A percentile compares a stretch with the other conserved stretches of the same genome.
Conservation (phyloP, 2,329 filamentous ascomycete genomes). For the Monilinia laxa region DNA sequence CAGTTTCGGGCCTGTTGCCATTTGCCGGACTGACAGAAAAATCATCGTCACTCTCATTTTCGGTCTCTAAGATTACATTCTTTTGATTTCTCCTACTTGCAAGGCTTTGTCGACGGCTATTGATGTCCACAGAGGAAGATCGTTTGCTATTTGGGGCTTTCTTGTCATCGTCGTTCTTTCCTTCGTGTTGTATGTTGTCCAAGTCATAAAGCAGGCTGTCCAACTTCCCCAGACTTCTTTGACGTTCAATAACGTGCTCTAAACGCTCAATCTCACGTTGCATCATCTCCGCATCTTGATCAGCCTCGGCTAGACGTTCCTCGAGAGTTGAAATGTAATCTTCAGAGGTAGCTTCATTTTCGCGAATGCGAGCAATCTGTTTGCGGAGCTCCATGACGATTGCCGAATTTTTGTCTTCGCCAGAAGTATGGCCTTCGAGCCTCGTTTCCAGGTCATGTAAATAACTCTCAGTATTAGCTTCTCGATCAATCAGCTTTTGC, state of each 20-base stretch:
- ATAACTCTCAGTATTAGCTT: constrained; percentile 88
- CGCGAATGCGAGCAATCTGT: constrained; percentile 81
- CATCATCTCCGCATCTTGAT: constrained; percentile 96
- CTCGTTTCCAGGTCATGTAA: constrained; percentile 88
- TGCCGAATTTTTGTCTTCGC: constrained; percentile 87
- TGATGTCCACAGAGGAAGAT: constrained; percentile 41
- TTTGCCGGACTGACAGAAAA: constrained; percentile 27
- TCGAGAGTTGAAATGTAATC: constrained; percentile 98
- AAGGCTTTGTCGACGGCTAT: constrained; percentile 55
- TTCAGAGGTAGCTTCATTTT: constrained; percentile 86
- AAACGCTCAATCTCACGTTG: constrained; percentile 92
- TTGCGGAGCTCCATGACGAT: constrained; percentile 86
- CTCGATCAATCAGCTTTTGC: constrained; percentile 90
- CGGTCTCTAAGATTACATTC: constrained; percentile 55
- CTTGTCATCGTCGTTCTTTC: constrained; percentile 45
- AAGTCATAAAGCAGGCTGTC: constrained; percentile 90
- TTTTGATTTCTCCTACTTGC: constrained; percentile 54
- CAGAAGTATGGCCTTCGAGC: constrained; percentile 84
- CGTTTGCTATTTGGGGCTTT: constrained; percentile 47
- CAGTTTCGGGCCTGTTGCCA: constrained; percentile 32
- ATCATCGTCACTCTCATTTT: constrained; percentile 35
- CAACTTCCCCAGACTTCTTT: constrained; percentile 90
- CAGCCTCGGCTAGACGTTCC: constrained; percentile 89
- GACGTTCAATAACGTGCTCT: constrained; percentile 92
- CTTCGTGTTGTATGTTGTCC: constrained; percentile 70